phyloP scores from a whole-genome alignment of 805 yeast genomes.

The Candida jianshihensis region DNA sequence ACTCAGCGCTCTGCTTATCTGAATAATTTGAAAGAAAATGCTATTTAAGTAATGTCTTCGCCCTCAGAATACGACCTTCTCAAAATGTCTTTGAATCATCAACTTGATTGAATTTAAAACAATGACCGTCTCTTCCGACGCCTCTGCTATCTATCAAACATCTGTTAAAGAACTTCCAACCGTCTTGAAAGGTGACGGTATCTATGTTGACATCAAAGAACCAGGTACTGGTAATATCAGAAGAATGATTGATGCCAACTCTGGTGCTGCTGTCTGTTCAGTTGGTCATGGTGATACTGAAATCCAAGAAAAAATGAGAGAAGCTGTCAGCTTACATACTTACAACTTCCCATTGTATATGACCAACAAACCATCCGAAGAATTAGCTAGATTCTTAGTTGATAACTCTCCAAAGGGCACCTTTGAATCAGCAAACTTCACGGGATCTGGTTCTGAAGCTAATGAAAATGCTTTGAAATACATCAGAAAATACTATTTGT shows the following conservation, averaged over 20 bases:
- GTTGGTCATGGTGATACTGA: slow-evolving; percentile 34
- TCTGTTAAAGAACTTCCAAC: slow-evolving; percentile 14
- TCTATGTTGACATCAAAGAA: slow-evolving; percentile 24
- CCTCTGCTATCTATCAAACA: neutral
- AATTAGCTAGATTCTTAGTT: slow-evolving; percentile 31
- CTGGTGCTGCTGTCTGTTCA: slow-evolving; percentile 41
- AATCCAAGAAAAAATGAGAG: slow-evolving; percentile 27
- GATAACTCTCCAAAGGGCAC: slow-evolving; percentile 31
- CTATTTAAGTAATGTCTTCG: neutral
- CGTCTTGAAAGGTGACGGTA: slow-evolving; percentile 27
- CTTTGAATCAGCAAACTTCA: slow-evolving; percentile 31
- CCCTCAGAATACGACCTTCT: neutral
- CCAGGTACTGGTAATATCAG: slow-evolving; percentile 22
- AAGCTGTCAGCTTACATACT: slow-evolving; percentile 25
- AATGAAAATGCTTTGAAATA: slow-evolving; percentile 55
- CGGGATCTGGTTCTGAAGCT: slow-evolving; percentile 55
- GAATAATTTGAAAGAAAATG: no score
- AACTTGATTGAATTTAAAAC: neutral
- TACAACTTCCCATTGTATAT: slow-evolving; percentile 25
- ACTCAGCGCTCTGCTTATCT: no score
- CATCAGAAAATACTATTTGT: slow-evolving; percentile 34
- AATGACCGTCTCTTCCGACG: neutral
- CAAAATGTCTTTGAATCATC: neutral
- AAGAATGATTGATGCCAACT: slow-evolving; percentile 30
- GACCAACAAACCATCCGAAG: slow-evolving; percentile 30